phyloP scores from a whole-genome alignment of 306 rosid species.

The Ormosia emarginata region DNA sequence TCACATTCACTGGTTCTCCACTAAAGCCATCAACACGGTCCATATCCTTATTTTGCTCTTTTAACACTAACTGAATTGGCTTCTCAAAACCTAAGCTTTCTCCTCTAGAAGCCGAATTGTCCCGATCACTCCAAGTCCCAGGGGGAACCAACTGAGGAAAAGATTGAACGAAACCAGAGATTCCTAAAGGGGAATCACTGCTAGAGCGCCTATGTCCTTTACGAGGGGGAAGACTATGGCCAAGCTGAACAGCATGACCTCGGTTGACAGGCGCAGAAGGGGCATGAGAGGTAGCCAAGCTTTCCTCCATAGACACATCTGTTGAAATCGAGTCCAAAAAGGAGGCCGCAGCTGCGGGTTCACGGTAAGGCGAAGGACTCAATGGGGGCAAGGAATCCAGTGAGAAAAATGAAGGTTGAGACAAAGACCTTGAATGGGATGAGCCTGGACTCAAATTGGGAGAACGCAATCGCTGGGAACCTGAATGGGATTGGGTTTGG shows the following conservation, averaged over 20 bases:
- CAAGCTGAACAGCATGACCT: conserved; percentile 40
- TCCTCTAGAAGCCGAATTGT: conserved; percentile 36
- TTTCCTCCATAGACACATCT: conserved; percentile 61
- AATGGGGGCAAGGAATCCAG: conserved; percentile 69
- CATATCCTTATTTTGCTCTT: conserved; percentile 29
- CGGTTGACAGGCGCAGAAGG: conserved; percentile 37
- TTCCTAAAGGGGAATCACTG: conserved; percentile 73
- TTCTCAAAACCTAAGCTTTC: conserved; percentile 40
- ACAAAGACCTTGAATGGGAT: conserved; percentile 64
- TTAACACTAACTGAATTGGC: conserved; percentile 49
- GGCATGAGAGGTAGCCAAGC: conserved; percentile 40
- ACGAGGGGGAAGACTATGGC: conserved; percentile 71
- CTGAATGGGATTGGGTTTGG: neutral
- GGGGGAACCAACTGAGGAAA: conserved; percentile 47
- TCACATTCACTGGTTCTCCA: conserved; percentile 33
- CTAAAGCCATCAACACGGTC: conserved; percentile 21
- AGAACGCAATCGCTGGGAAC: conserved; percentile 40
- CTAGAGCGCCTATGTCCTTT: conserved; percentile 77
- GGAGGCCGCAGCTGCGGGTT: conserved; percentile 24
- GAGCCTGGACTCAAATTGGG: conserved; percentile 44
- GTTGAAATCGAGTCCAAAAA: conserved; percentile 38
- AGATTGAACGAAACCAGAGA: conserved; percentile 53
- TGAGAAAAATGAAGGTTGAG: conserved; percentile 62
- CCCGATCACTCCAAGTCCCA: conserved; percentile 29
- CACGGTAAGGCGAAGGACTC: conserved; percentile 58